phyloP scores from a whole-genome alignment of 139 green algal genomes.

The Tetraselmis striata region DNA sequence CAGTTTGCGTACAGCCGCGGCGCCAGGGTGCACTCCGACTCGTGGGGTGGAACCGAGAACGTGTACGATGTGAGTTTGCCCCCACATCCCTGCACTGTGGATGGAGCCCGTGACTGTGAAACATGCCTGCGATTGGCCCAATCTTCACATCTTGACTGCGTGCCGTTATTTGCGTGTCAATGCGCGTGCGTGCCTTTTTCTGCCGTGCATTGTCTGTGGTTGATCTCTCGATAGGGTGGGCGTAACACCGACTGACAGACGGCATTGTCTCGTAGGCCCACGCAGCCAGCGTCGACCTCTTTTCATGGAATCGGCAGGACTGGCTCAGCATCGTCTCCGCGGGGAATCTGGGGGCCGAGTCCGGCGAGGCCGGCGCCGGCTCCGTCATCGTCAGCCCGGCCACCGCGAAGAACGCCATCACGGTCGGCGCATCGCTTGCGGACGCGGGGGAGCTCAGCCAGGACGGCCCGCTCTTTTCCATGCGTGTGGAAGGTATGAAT shows the following conservation, averaged over 20 bases:
- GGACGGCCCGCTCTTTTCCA: neutral
- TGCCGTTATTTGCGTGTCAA: too few relatives aligned
- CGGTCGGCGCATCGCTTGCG: constrained; percentile 64
- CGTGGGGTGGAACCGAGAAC: constrained; percentile 65
- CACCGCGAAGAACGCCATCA: constrained; percentile 75
- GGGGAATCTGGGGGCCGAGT: neutral
- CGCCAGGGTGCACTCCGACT: constrained; percentile 71
- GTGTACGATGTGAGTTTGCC: constrained; percentile 63
- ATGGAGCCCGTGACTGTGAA: too few relatives aligned
- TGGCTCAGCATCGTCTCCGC: neutral
- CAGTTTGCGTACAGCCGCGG: constrained; percentile 23
- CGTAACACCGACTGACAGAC: too few relatives aligned
- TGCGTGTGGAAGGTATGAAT: neutral
- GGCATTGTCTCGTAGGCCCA: too few relatives aligned
- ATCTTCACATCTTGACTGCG: too few relatives aligned
- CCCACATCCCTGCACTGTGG: too few relatives aligned
- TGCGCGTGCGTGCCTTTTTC: too few relatives aligned
- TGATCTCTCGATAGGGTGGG: too few relatives aligned
- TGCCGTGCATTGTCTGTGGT: too few relatives aligned
- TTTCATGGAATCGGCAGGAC: constrained; percentile 17
- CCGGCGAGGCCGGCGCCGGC: neutral
- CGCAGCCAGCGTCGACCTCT: constrained; percentile 43
- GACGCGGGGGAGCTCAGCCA: neutral
- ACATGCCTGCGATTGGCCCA: too few relatives aligned
- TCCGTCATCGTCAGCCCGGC: constrained; percentile 67